Evolutionary conservation across 108 stramenopile species (phyloP).

Genomic region (Licmophora abbreviata): DNA sequence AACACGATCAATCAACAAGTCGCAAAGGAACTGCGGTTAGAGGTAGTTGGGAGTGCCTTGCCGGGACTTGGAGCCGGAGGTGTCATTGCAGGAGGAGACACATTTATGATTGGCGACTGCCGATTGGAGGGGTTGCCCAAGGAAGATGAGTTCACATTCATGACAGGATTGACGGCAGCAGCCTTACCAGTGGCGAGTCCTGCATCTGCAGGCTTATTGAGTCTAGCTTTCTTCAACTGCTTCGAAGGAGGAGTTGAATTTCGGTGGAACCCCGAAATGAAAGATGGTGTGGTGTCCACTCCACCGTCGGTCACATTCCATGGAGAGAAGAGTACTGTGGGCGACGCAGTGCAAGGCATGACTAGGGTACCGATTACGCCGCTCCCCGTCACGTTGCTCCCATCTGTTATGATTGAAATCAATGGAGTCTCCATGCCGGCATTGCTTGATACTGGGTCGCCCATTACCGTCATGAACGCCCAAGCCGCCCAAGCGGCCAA

Average conservation of each 20-base stretch:
- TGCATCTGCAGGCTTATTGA: slow-evolving; percentile 54
- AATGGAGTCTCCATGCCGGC: slow-evolving; percentile 59
- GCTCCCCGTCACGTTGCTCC: slow-evolving; percentile 43
- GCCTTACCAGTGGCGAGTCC: slow-evolving; percentile 60
- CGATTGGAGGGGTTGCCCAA: slow-evolving; percentile 37
- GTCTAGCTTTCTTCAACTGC: slow-evolving; percentile 57
- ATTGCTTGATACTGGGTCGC: slow-evolving; percentile 74
- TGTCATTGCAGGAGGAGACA: slow-evolving; percentile 47
- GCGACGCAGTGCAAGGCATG: slow-evolving; percentile 18
- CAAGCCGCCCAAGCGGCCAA: slow-evolving; percentile 50
- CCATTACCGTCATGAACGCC: slow-evolving; percentile 65
- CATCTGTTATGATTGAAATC: slow-evolving; percentile 37
- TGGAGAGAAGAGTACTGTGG: slow-evolving; percentile 16
- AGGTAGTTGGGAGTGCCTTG: slow-evolving; percentile 42
- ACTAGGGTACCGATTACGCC: slow-evolving; percentile 30
- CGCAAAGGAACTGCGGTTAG: slow-evolving; percentile 41
- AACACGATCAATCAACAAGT: slow-evolving; percentile 68
- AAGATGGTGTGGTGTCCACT: slow-evolving; percentile 1
- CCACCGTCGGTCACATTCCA: slow-evolving; percentile 47
- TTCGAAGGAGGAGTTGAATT: slow-evolving; percentile 74
- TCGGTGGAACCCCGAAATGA: slow-evolving; percentile 25
- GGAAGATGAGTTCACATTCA: slow-evolving; percentile 37
- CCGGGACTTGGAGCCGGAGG: slow-evolving; percentile 50
- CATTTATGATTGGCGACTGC: slow-evolving; percentile 58
- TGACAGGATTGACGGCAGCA: slow-evolving; percentile 64